phyloP scores from a whole-genome alignment of 2,329 filamentous ascomycete species.

The Alternaria infectoria region DNA sequence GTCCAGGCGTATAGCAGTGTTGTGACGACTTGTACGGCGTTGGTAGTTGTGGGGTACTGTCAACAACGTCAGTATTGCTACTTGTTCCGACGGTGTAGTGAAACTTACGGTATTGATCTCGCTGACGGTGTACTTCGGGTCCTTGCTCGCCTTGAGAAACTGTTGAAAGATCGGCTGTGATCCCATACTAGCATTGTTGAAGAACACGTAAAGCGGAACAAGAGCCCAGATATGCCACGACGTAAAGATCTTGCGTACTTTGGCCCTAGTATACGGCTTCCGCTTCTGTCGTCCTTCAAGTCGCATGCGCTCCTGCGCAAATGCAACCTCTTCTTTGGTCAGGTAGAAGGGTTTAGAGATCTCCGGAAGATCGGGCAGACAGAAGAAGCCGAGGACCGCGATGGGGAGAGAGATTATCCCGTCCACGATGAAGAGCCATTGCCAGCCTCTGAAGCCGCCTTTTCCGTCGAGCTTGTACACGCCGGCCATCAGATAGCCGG shows the following conservation, averaged over 20 bases:
- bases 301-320: conserved; percentile 18
- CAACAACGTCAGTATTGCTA: too few species aligned
- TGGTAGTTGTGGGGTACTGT: conserved; percentile 17
- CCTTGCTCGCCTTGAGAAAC: conserved; percentile 23
- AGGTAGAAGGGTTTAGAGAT: conserved; percentile 21
- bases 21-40: conserved; percentile 30
- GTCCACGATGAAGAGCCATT: conserved; percentile 31
- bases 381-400: conserved; percentile 24
- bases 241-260: conserved; percentile 3
- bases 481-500: conserved; percentile 57
- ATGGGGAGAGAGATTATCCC: conserved; percentile 26
- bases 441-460: conserved; percentile 54
- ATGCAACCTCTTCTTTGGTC: conserved; percentile 10
- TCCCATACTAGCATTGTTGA: conserved; percentile 4
- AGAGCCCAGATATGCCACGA: conserved; percentile 23
- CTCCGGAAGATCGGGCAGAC: conserved; percentile 22
- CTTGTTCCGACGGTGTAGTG: too few species aligned
- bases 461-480: conserved; percentile 65
- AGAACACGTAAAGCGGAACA: conserved; percentile 5
- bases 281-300: not conserved
- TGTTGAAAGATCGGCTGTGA: conserved; percentile 18
- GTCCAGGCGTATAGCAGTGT: conserved; percentile 26
- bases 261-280: conserved; percentile 9
- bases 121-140: conserved; percentile 17
- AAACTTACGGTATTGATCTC: conserved; percentile 22